Conservation (phyloP, 805 yeast genomes). For the Hermanozyma aechmeae region DNA sequence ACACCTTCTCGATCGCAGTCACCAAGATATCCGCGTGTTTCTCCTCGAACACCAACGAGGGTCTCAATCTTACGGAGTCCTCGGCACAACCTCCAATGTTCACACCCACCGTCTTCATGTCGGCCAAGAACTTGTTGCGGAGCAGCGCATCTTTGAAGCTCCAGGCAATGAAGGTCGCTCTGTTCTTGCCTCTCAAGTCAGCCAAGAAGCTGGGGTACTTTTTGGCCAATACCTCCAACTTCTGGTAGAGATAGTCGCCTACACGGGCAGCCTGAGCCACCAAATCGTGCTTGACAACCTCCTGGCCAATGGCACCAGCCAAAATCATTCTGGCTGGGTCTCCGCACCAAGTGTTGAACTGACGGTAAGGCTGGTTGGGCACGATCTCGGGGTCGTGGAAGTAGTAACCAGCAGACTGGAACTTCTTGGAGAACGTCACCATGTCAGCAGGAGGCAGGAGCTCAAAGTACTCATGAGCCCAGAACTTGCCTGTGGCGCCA, state of each 20-base stretch:
- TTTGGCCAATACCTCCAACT: slow-evolving; percentile 42
- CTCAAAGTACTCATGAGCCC: slow-evolving; percentile 86
- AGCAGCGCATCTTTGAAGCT: slow-evolving; percentile 44
- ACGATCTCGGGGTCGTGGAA: slow-evolving; percentile 65
- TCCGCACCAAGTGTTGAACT: slow-evolving; percentile 92
- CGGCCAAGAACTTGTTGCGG: slow-evolving; percentile 54
- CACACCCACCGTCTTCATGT: slow-evolving; percentile 56
- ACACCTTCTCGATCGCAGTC: slow-evolving; percentile 27
- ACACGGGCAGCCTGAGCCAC: slow-evolving; percentile 46
- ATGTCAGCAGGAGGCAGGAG: slow-evolving; percentile 70
- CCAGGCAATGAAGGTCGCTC: slow-evolving; percentile 82
- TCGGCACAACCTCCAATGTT: slow-evolving; percentile 85
- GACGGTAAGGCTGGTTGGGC: slow-evolving; percentile 76
- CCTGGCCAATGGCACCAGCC: slow-evolving; percentile 64
- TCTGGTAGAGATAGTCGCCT: slow-evolving; percentile 56
- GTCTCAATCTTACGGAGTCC: slow-evolving; percentile 71
- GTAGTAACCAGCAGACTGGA: slow-evolving; percentile 84
- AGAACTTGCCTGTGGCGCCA: slow-evolving; percentile 76
- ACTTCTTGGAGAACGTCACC: slow-evolving; percentile 81
- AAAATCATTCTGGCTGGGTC: slow-evolving; percentile 76
- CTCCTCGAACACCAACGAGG: slow-evolving; percentile 68
- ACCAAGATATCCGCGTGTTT: slow-evolving; percentile 69
- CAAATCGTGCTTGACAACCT: slow-evolving; percentile 53
- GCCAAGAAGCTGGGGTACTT: slow-evolving; percentile 45
- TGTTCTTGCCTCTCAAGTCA: slow-evolving; percentile 64